Percentiles rank a stretch among this genome's conserved stretches.
These are phyloP conservation scores for Phytophthora litchii DNA, from an alignment of 352 stramenopile genomes.

Conservation along the genomic window DNA sequence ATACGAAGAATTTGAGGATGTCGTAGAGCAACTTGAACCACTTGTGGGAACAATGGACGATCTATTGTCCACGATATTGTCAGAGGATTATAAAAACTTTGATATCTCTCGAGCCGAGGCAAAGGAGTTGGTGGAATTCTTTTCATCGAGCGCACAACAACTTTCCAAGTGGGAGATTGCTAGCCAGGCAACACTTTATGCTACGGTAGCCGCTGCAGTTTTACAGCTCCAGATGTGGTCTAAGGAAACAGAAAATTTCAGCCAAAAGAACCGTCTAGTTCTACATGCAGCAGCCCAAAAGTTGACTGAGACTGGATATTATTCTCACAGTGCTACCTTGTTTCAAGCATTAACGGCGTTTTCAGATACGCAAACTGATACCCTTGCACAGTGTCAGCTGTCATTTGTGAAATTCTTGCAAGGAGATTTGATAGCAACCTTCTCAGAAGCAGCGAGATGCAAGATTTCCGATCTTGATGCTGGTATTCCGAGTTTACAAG, in stretches of 20 bases:
- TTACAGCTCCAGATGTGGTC: conserved; percentile 13
- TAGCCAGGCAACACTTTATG: conserved; percentile 34
- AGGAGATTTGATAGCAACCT: conserved; percentile 22
- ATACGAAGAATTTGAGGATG: conserved; percentile 40
- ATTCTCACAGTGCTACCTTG: conserved; percentile 24
- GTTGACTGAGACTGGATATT: conserved; percentile 35
- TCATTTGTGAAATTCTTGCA: conserved; percentile 40
- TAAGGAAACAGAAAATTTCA: not conserved
- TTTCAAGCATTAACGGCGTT: conserved; percentile 13
- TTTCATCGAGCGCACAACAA: conserved; percentile 18
- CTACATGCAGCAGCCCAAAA: conserved; percentile 16
- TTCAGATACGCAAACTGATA: not conserved
- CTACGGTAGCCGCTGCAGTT: conserved; percentile 24
- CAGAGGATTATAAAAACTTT: conserved; percentile 2
- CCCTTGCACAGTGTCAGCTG: conserved; percentile 23
- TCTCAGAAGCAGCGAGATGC: conserved; percentile 15
- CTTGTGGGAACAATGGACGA: conserved; percentile 25
- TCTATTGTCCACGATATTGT: conserved; percentile 22
- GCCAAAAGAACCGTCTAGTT: not conserved
- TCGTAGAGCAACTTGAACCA: conserved; percentile 11
- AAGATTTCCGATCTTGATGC: conserved; percentile 1
- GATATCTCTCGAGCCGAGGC: not conserved
- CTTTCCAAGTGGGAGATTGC: conserved; percentile 31
- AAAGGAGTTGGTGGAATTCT: conserved; percentile 28
- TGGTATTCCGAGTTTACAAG: conserved; percentile 21